These are phyloP conservation scores for Babesia caballi DNA, from an alignment of 169 alveolate genomes.

Conservation along the genomic window DNA sequence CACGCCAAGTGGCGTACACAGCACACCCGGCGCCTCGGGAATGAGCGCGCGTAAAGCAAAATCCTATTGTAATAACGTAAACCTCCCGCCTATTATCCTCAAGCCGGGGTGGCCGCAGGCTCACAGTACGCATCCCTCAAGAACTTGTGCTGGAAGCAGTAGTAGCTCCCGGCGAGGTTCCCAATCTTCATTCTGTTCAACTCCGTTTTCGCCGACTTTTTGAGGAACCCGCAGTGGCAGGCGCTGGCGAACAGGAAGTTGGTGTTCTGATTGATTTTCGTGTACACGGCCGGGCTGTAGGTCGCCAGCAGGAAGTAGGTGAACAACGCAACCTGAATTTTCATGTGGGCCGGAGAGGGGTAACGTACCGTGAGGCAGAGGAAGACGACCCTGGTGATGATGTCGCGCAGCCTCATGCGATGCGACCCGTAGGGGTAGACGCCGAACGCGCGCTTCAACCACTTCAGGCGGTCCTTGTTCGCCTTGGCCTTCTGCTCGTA, in stretches of 20 bases:
- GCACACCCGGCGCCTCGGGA: too few species aligned
- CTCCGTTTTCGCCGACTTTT: not conserved
- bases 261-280: not conserved
- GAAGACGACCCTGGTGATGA: not conserved
- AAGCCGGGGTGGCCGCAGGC: too few species aligned
- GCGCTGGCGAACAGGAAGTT: not conserved
- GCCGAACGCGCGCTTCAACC: not conserved
- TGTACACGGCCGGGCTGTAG: not conserved
- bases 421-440: slow-evolving; percentile 16
- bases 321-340: not conserved
- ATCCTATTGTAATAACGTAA: too few species aligned
- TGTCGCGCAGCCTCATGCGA: slow-evolving; percentile 13
- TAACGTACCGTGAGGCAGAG: not conserved
- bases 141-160: not conserved
- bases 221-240: slow-evolving; percentile 16
- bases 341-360: not conserved
- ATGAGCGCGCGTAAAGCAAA: too few species aligned
- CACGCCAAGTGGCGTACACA: too few species aligned
- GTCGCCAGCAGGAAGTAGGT: not conserved
- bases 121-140: not conserved
- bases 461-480: not conserved
- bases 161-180: not conserved
- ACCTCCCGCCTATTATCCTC: too few species aligned
- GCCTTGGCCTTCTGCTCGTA: slow-evolving; percentile 21
- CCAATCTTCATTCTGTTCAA: not conserved